Percentiles rank a stretch among this genome's conserved stretches.
phyloP scores from a whole-genome alignment of 2,329 filamentous ascomycete species.

The Colletotrichum cereale region DNA sequence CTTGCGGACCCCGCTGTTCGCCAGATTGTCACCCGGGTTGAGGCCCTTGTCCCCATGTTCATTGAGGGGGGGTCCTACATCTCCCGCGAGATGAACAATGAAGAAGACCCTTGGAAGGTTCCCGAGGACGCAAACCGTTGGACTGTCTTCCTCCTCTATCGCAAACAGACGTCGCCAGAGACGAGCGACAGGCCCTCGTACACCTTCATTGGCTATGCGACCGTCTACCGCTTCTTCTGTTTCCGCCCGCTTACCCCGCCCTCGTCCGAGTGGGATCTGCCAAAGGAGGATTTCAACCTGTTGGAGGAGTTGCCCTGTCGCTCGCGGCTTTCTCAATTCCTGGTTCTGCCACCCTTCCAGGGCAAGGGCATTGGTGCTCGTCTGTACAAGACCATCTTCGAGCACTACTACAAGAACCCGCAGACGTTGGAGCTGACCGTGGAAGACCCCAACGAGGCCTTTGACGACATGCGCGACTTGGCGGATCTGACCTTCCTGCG shows the following conservation, averaged over 20 bases:
- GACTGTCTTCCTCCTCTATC: constrained; percentile 91
- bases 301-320: constrained; percentile 78
- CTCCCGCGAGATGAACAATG: constrained; percentile 57
- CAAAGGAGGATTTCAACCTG: constrained; percentile 58
- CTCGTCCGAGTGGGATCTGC: constrained; percentile 59
- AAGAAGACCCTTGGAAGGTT: constrained; percentile 47
- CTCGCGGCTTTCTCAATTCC: constrained; percentile 90
- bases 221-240: constrained; percentile 87
- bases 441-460: constrained; percentile 91
- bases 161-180: constrained; percentile 64
- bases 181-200: constrained; percentile 70
- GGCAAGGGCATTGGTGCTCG: constrained; percentile 81
- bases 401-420: constrained; percentile 73
- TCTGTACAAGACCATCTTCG: constrained; percentile 86
- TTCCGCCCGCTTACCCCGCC: constrained; percentile 64
- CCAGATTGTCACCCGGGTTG: constrained; percentile 81
- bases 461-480: constrained; percentile 83
- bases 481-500: constrained; percentile 78
- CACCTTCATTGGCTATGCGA: constrained; percentile 88
- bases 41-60: constrained; percentile 86
- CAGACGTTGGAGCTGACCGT: constrained; percentile 88
- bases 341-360: constrained; percentile 91
- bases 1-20: constrained; percentile 78
- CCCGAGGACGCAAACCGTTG: constrained; percentile 79
- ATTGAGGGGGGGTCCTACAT: constrained; percentile 93